A percentile compares a stretch with the other conserved stretches of the same genome.
These are phyloP conservation scores for Pyrenophora tritici-repentis DNA, from an alignment of 2,329 filamentous ascomycete genomes.

Conservation along the genomic window DNA sequence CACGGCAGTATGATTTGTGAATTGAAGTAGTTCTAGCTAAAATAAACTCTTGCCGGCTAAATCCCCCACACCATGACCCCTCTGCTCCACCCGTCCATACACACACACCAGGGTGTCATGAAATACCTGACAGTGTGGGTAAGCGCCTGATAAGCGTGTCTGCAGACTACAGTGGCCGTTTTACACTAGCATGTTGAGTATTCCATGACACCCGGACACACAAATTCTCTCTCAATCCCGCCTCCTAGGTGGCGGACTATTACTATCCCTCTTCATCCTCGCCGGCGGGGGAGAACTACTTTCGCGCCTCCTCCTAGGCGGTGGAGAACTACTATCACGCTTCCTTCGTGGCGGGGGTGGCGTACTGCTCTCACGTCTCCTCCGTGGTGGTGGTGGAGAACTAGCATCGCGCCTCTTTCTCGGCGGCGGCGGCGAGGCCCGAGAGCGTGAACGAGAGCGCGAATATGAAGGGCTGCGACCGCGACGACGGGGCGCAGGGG, in stretches of 20 bases:
- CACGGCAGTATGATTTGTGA: no score
- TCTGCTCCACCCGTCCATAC: no score
- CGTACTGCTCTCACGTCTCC: background rate
- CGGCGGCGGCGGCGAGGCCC: background rate
- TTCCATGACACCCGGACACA: no score
- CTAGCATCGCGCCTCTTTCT: background rate
- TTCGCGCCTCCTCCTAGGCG: background rate
- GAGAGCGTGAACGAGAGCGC: constrained; percentile 21
- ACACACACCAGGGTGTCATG: no score
- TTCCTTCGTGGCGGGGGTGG: background rate
- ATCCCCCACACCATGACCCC: no score
- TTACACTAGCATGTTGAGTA: no score
- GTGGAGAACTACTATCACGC: background rate
- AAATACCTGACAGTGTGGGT: no score
- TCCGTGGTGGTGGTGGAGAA: background rate
- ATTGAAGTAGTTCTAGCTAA: no score
- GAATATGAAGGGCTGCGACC: constrained; percentile 28
- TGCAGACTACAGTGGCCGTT: no score
- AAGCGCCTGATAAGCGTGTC: no score
- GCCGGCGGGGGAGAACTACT: constrained; percentile 3
- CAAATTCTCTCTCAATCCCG: constrained; percentile 2
- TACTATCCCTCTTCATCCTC: constrained; percentile 6
- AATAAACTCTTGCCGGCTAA: no score
- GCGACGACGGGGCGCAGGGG: constrained; percentile 31
- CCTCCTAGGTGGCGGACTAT: constrained; percentile 6